Conservation (phyloP, 169 alveolate genomes). For the Plasmodium gaboni region DNA sequence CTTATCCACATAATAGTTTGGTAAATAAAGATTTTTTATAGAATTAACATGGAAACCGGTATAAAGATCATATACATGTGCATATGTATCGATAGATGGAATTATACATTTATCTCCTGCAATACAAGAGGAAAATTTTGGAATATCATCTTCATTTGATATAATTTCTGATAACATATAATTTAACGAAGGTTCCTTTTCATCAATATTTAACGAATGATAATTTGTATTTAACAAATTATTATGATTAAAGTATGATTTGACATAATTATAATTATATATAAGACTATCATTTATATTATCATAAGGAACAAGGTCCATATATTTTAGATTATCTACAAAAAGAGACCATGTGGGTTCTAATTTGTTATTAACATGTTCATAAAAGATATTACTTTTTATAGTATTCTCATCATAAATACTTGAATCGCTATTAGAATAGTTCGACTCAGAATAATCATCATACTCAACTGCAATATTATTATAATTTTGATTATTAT, state of each 20-base stretch:
- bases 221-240: conserved; percentile 11
- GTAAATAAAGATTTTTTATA: conserved; percentile 62
- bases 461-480: not conserved
- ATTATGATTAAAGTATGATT: conserved; percentile 8
- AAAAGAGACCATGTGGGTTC: conserved; percentile 70
- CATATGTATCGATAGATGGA: conserved; percentile 74
- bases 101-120: conserved; percentile 77
- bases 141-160: conserved; percentile 39
- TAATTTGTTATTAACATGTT: conserved; percentile 67
- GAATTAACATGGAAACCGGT: conserved; percentile 75
- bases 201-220: conserved; percentile 7
- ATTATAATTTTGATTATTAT: not conserved
- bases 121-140: conserved; percentile 75
- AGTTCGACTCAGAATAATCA: conserved; percentile 13
- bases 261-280: conserved; percentile 42
- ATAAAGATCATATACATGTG: conserved; percentile 76
- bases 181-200: conserved; percentile 4
- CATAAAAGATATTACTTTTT: conserved; percentile 30
- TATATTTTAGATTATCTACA: conserved; percentile 50
- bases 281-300: conserved; percentile 38
- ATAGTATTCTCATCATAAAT: conserved; percentile 38
- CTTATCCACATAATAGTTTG: conserved; percentile 48
- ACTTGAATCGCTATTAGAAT: conserved; percentile 67
- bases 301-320: conserved; percentile 68
- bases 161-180: conserved; percentile 53